A percentile compares a stretch with the other conserved stretches of the same genome.
Evolutionary conservation across 768 basidiomycete genomes (phyloP).

Genomic region (Boletus rubroflammeus): DNA sequence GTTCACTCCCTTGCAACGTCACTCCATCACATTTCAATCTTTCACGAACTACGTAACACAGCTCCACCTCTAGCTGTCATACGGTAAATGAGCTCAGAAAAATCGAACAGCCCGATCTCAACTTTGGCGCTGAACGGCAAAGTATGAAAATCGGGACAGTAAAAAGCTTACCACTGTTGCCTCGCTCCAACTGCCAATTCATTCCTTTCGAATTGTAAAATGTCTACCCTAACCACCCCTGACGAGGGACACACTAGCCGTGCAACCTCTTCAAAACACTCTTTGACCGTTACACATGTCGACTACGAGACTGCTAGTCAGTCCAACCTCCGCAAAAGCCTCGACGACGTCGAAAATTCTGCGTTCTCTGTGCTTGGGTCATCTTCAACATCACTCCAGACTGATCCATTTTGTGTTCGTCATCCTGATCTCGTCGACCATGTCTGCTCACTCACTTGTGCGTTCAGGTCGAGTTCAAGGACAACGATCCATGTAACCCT

Average conservation of each 20-base stretch:
- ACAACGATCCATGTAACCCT: constrained; percentile 38
- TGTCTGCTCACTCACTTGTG: background rate
- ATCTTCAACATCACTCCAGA: constrained; percentile 3
- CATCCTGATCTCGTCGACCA: background rate
- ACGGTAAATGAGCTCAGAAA: background rate
- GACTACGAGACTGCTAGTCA: constrained; percentile 6
- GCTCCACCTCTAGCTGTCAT: constrained; percentile 9
- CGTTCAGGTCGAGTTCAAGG: constrained; percentile 36
- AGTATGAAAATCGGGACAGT: constrained; percentile 1
- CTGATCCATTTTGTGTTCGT: constrained; percentile 13
- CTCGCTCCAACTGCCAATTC: constrained; percentile 10
- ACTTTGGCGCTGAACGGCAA: background rate
- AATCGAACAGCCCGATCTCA: background rate
- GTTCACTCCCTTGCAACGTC: background rate
- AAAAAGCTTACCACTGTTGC: background rate
- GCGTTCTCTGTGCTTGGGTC: background rate
- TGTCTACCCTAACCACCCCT: constrained; percentile 14
- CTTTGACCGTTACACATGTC: constrained; percentile 11
- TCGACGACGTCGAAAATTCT: constrained; percentile 11
- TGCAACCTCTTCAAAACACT: constrained; percentile 11
- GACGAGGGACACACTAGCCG: constrained; percentile 6
- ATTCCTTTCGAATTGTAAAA: constrained; percentile 13
- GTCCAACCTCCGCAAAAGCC: background rate
- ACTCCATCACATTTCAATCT: background rate
- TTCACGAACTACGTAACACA: constrained; percentile 11